Percentiles rank a stretch among this genome's conserved stretches.
Conservation (phyloP, 2,329 filamentous ascomycete species). For the Boeremia exigua region DNA sequence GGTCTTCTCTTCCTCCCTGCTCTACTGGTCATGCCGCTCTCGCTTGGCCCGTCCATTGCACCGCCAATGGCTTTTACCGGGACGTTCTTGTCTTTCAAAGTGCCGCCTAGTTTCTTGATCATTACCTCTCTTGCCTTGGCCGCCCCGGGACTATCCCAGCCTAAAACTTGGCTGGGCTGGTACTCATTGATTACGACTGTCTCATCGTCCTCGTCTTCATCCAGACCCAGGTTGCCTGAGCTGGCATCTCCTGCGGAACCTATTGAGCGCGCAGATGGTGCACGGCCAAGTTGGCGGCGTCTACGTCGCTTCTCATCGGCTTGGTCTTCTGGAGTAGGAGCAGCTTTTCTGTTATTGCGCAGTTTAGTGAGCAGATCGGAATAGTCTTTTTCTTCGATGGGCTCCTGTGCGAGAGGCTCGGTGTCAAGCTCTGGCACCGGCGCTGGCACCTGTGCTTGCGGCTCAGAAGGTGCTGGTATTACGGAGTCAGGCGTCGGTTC, state of each 20-base stretch:
- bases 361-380: constrained; percentile 39
- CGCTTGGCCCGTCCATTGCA: constrained; percentile 43
- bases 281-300: constrained; percentile 40
- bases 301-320: constrained; percentile 29
- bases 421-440: constrained; percentile 23
- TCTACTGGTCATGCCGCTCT: constrained; percentile 26
- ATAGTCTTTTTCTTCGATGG: constrained; percentile 38
- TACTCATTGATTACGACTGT: constrained; percentile 33
- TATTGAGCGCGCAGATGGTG: constrained; percentile 39
- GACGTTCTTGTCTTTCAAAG: constrained; percentile 35
- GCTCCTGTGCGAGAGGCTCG: constrained; percentile 18
- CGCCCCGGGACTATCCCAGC: constrained; percentile 47
- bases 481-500: constrained; percentile 36
- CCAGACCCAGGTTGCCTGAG: constrained; percentile 26
- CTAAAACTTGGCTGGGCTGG: constrained; percentile 46
- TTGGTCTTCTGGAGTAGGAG: constrained; percentile 25
- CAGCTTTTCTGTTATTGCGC: constrained; percentile 38
- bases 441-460: constrained; percentile 5
- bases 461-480: constrained; percentile 24
- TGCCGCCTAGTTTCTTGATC: constrained; percentile 47
- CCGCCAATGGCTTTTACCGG: constrained; percentile 40
- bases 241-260: constrained; percentile 34
- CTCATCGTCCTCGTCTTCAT: constrained; percentile 27
- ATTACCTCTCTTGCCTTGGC: constrained; percentile 44
- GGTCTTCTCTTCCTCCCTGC: constrained; percentile 34